Base-by-base conservation (phyloP, 371 early-diverging fungal genomes). In the Mucor plumbeus region DNA sequence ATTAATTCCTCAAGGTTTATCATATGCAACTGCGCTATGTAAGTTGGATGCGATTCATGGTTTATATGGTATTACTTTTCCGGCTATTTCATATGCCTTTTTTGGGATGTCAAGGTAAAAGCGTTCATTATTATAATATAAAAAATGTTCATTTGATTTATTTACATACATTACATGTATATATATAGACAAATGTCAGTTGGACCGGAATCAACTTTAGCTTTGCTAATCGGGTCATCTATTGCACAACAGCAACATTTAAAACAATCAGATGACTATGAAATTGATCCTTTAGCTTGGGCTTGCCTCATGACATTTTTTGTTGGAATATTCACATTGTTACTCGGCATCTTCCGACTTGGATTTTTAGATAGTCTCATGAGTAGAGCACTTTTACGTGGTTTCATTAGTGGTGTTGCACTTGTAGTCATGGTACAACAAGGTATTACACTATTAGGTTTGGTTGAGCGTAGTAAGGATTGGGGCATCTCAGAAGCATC, bases 311-410 rank as follows among this genome's bases (percentile, higher is more conserved):
- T 95, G 71, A 88, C 88, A 8, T 81, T 97, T n/a, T 87, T 95
- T 75, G 94, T 96, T 15, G 98, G 98, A 13, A 63, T 94, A 14
- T 91, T 96, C 65, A 96, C 97, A 1, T 93, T 95, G 67, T 69
- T 91, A 33, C 78, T 98, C 65, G 98, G 98, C 8, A 89, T 97
- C 73, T 90, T 97, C 68, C 90, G 97, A 26, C 86, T 98, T 13
- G 98, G 98, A 9, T 98, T 97, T 71, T 69, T 98, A 56, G 98
- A 98, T 77, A 96, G 97, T 33, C 87, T 98, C 38, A 87, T 98
- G 69, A 95, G 95, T 11, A 90, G 94, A 54, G 92, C 97, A 4
- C 77, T 96, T 26, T 75, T 98, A 47, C 87, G 96, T 11, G 98
- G 98, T 10, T 97, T 98, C 72, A 92, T 97, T 50, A 88, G 92